Conservation (phyloP, 441 rosid species). For the Gossypium davidsonii region DNA sequence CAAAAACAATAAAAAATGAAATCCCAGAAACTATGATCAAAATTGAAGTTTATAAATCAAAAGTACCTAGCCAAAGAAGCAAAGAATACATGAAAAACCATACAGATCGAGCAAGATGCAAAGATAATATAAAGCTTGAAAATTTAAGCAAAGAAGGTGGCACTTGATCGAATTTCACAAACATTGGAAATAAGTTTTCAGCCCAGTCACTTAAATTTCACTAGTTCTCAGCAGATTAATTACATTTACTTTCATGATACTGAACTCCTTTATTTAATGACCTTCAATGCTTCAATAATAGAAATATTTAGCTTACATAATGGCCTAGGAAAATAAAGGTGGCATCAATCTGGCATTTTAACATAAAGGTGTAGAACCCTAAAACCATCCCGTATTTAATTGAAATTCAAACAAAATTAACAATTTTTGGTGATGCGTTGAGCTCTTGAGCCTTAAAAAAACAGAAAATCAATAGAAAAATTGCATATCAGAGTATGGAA, state of each 20-base stretch:
- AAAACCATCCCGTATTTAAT: background rate
- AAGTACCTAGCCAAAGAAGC: background rate
- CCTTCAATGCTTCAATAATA: background rate
- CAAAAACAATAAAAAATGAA: background rate
- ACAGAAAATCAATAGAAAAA: background rate
- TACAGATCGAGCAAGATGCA: background rate
- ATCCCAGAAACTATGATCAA: background rate
- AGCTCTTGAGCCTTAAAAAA: background rate
- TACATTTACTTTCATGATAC: background rate
- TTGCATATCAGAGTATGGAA: background rate
- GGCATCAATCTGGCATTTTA: background rate
- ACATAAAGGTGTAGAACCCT: background rate
- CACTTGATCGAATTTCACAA: background rate
- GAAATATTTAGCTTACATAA: background rate
- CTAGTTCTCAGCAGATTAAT: background rate
- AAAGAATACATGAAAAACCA: background rate
- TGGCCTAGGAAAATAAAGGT: background rate
- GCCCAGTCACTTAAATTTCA: background rate
- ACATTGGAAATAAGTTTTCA: background rate
- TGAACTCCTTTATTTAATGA: background rate
- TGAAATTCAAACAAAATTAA: background rate
- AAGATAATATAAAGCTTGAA: background rate
- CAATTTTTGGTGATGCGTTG: background rate
- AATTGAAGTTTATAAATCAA: background rate
- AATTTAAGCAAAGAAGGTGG: background rate